Evolutionary conservation across 129 eudicot genomes (phyloP), one percentile per base, ranked within the genome.

Genomic region (Centrapalus pauciflorus): DNA sequence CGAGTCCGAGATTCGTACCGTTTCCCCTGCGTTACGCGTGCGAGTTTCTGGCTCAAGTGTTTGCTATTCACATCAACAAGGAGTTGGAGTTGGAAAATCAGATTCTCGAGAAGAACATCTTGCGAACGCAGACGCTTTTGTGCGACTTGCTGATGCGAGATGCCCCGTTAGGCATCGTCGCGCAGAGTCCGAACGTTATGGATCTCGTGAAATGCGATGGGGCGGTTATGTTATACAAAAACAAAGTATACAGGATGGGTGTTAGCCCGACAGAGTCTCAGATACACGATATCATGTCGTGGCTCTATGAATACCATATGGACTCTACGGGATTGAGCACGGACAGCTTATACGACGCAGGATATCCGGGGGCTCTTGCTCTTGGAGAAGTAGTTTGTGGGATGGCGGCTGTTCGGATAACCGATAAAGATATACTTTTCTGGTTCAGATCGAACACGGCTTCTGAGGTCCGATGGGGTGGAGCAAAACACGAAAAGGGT

Each of bases 401-500:
- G 74, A 93, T 93, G 96, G 98, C 98, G 0, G 84, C 88, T 0
- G 98, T 93, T 27, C 73, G 84, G 59, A 61, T 93, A 25, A 86
- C 84, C 7, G 79, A 79, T 28, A 76, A 76, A 17, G 96, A 85
- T 51, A 84, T 88, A 81, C 87, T 93, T 38, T 93, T 93, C 33
- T 93, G 98, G 98, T 93, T 88, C 75, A 77, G 98, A 41, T 77
- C 98, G n/a, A 90, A 81, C 52, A 84, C 96, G 12, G 96, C 96
- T 27, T 86, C 87, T 0, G 91, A 88, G 29, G 33, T 93, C 24
- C 75, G 85, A 45, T 93, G 98, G 98, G 98, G 96, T 25, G 98
- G 98, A 2, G 98, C 96, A 2, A 93, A 84, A 64, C 96, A 93
- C 34, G 95, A 93, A 10, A 84, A 71, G 13, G 95, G 82, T 32